Percentiles rank a stretch among this genome's conserved stretches.
phyloP scores from a whole-genome alignment of 768 basidiomycete species.

The Amanita pallidorosea region DNA sequence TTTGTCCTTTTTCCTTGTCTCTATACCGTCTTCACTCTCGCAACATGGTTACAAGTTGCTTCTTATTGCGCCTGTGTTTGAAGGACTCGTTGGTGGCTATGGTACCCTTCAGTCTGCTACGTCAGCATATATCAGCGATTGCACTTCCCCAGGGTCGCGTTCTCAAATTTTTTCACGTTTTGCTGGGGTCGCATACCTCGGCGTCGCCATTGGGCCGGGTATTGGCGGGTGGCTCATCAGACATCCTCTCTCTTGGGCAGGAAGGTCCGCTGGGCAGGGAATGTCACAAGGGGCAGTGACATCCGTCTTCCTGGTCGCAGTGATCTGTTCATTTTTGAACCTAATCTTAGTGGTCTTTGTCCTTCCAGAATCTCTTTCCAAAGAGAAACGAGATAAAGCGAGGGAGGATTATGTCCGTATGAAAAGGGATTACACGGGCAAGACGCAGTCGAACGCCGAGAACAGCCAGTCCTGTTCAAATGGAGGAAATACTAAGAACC shows the following conservation, averaged over 20 bases:
- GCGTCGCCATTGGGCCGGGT: conserved; percentile 67
- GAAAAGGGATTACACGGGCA: conserved; percentile 12
- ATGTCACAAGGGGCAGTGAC: conserved; percentile 24
- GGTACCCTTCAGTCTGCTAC: conserved; percentile 65
- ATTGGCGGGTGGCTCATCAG: conserved; percentile 51
- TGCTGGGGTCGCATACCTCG: conserved; percentile 66
- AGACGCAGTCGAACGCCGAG: conserved; percentile 13
- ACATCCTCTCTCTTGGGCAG: conserved; percentile 20
- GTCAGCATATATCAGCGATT: conserved; percentile 79
- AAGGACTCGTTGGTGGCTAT: conserved; percentile 80
- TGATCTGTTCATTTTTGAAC: conserved; percentile 33
- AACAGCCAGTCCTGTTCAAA: neutral
- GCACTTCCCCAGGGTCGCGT: conserved; percentile 75
- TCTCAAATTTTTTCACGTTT: conserved; percentile 66
- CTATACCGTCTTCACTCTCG: conserved; percentile 51
- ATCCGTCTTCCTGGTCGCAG: conserved; percentile 37
- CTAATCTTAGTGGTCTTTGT: conserved; percentile 59
- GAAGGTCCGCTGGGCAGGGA: neutral
- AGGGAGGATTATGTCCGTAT: conserved; percentile 11
- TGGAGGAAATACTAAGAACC: neutral
- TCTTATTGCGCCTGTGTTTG: conserved; percentile 68
- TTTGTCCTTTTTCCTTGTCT: conserved; percentile 72
- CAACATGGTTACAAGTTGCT: conserved; percentile 68
- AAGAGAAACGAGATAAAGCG: conserved; percentile 28
- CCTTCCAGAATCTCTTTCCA: conserved; percentile 51